Base-by-base conservation (phyloP, 1,139 yeast species). In the Blastobotrys malaysiensis region DNA sequence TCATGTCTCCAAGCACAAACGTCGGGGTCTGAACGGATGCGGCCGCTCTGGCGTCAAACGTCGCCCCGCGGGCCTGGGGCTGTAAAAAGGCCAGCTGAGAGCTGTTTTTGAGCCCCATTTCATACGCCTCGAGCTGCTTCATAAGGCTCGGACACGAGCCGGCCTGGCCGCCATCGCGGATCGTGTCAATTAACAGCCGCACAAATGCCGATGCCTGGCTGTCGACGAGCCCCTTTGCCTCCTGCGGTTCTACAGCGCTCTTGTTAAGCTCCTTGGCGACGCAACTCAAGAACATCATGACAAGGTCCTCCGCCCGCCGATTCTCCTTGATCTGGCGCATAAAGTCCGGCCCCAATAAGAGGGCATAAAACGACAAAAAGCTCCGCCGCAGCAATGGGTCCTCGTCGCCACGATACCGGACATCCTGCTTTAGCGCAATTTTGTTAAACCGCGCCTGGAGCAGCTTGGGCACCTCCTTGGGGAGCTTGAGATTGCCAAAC, bases 251-350 rank as follows among this genome's bases (percentile, higher is more conserved):
- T 2, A 69, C 64, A 0, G 80, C 79, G 45, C 80, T 60, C 59
- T 83, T 82, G 51, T 74, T 76, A 43, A 86, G 67, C 65, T 85
- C 91, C 60, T 81, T 84, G 55, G 82, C 81, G 7, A 88, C 83
- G 56, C 81, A 77, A 21, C 84, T 77, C 19, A 85, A 80, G 66
- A 86, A 88, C 65, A 79, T 76, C 74, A 84, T 79, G 7, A 87
- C 78, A 52, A 87, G 71, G 55, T 82, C 86, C 60, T 85, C 91
- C 1, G 83, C 80, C 43, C 80, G 76, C 45, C 74, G 73, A 55
- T 77, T 74, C 20, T 76, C 66, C 46, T 68, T 66, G 51, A 69
- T 57, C 59, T 57, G 70, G 22, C 78, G 81, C 18, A 66, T 62
- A 57, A 76, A 73, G 51, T 74, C 73, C 1, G 87, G 83, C 50